These are phyloP conservation scores for Fraxinus angustifolia DNA, from an alignment of 305 asterid species.

Conservation along the genomic window DNA sequence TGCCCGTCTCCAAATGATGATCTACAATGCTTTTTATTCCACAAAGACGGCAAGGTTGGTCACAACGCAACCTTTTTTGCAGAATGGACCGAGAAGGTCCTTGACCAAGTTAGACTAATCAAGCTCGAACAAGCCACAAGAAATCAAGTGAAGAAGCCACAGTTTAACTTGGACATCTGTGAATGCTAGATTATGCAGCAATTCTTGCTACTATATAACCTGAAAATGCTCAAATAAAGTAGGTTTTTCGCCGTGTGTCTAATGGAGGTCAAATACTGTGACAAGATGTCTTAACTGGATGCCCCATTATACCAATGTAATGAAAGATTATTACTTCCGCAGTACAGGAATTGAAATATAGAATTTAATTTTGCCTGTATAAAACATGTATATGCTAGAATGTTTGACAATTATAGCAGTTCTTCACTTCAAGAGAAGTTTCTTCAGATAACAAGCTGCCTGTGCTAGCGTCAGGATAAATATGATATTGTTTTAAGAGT, in stretches of 20 bases:
- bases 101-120: conserved; percentile 24
- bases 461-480: background rate
- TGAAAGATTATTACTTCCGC: background rate
- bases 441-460: background rate
- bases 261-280: too few relatives aligned
- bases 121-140: conserved; percentile 21
- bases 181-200: conserved; percentile 13
- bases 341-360: background rate
- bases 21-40: conserved; percentile 37
- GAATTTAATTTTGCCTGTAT: background rate
- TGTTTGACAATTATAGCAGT: background rate
- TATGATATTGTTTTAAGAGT: background rate
- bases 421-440: conserved; percentile 32
- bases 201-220: background rate
- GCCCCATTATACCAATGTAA: background rate
- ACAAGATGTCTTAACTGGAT: background rate
- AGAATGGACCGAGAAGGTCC: conserved; percentile 45
- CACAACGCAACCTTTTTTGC: conserved; percentile 48
- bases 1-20: conserved; percentile 40
- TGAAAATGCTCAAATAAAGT: background rate
- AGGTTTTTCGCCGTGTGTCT: background rate
- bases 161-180: conserved; percentile 19
- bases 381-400: background rate
- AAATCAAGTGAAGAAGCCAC: conserved; percentile 1
- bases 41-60: conserved; percentile 51